Conservation (phyloP, 225 moss, liverwort and hornwort genomes). For the Asterella californica region DNA sequence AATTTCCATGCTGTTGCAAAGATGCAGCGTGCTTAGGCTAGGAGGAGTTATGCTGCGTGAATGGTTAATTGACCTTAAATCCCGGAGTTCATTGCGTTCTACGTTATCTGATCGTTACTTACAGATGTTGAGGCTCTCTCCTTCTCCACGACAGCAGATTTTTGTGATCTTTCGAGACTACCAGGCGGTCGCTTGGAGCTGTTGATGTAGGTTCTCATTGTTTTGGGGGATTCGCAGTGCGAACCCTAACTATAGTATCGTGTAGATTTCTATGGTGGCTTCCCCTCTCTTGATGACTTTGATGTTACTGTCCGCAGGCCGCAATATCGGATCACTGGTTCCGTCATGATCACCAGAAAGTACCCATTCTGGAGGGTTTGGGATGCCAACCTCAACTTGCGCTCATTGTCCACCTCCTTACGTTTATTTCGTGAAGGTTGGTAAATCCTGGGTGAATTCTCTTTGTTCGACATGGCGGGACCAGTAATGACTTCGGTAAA, state of each 20-base stretch:
- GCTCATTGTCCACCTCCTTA: neutral
- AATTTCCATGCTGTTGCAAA: too few relatives aligned
- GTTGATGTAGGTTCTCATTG: neutral
- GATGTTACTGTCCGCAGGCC: neutral
- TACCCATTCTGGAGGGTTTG: neutral
- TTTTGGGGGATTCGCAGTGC: neutral
- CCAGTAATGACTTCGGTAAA: constrained; percentile 12
- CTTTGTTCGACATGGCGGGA: constrained; percentile 18
- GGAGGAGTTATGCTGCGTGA: too few relatives aligned
- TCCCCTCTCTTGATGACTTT: neutral
- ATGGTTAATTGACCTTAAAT: too few relatives aligned
- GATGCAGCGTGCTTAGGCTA: too few relatives aligned
- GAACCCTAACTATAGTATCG: neutral
- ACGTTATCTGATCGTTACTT: too few relatives aligned
- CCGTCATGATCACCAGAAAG: constrained; percentile 7
- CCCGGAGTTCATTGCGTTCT: too few relatives aligned
- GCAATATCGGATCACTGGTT: neutral
- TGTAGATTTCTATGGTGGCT: neutral
- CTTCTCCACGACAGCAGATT: too few relatives aligned
- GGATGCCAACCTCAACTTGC: constrained; percentile 7
- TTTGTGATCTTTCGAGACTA: too few relatives aligned
- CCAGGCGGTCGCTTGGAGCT: too few relatives aligned
- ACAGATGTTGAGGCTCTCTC: too few relatives aligned
- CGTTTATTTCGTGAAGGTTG: constrained; percentile 7
- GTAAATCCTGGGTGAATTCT: neutral